phyloP scores from a whole-genome alignment of 2,329 filamentous ascomycete species.

The Hypomyces perniciosus region DNA sequence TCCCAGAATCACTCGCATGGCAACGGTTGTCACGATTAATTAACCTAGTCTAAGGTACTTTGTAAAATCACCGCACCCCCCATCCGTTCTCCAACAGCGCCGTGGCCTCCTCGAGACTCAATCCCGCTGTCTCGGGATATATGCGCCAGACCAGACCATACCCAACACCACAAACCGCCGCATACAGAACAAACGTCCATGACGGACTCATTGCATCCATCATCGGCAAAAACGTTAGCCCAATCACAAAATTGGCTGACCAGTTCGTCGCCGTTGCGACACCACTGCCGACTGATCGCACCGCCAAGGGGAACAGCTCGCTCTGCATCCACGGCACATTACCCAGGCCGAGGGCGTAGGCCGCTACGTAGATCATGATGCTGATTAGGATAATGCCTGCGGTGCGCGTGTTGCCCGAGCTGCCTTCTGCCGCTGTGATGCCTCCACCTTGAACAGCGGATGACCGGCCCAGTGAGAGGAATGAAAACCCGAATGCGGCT shows the following conservation, averaged over 20 bases:
- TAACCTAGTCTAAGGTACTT: not conserved
- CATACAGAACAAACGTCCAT: constrained; percentile 80
- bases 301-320: constrained; percentile 76
- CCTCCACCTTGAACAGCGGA: constrained; percentile 16
- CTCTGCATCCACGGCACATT: constrained; percentile 96
- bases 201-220: constrained; percentile 69
- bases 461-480: constrained; percentile 43
- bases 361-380: constrained; percentile 77
- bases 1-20: not conserved
- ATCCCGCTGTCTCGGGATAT: constrained; percentile 80
- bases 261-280: constrained; percentile 78
- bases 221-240: constrained; percentile 80
- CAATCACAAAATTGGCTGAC: constrained; percentile 79
- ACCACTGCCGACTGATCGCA: constrained; percentile 66
- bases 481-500: constrained; percentile 67
- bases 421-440: constrained; percentile 11
- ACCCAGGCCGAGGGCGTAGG: constrained; percentile 81
- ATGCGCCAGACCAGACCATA: constrained; percentile 65
- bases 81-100: constrained; percentile 65
- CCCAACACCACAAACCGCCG: constrained; percentile 59
- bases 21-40: not conserved
- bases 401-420: constrained; percentile 25
- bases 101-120: constrained; percentile 76
- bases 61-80: constrained; percentile 50
- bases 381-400: constrained; percentile 60